Evolutionary conservation across 1,284 basidiomycete species (phyloP).

Genomic region (Entoloma clypeatum): DNA sequence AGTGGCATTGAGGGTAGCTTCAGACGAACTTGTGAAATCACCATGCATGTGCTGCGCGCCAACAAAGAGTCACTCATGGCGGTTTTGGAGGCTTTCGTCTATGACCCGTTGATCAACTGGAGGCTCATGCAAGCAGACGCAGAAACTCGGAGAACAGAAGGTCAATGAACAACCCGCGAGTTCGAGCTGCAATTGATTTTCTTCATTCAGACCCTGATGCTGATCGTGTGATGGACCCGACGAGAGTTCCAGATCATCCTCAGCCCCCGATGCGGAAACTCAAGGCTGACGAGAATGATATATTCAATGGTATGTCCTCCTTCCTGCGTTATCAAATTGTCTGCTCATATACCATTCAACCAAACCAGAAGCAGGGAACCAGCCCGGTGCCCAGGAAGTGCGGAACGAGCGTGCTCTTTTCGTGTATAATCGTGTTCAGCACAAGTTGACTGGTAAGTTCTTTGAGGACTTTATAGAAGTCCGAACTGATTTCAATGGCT

Average conservation of each 20-base stretch:
- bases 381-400: constrained; percentile 69
- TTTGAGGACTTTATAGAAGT: constrained; percentile 5
- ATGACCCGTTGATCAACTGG: constrained; percentile 90
- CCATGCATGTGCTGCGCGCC: constrained; percentile 93
- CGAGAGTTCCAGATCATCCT: constrained; percentile 66
- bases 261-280: constrained; percentile 71
- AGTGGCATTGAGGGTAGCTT: constrained; percentile 98
- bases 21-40: constrained; percentile 93
- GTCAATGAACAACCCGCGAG: constrained; percentile 33
- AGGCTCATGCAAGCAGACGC: constrained; percentile 75
- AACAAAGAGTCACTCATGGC: constrained; percentile 99
- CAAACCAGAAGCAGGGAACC: constrained; percentile 55
- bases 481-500: constrained; percentile 4
- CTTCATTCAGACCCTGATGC: constrained; percentile 39
- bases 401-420: constrained; percentile 86
- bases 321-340: not conserved
- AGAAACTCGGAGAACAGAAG: constrained; percentile 58
- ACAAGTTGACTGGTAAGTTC: constrained; percentile 81
- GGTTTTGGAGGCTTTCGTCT: constrained; percentile 92
- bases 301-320: constrained; percentile 61
- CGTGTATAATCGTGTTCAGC: constrained; percentile 90
- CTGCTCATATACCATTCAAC: constrained; percentile 14
- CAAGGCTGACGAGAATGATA: constrained; percentile 79
- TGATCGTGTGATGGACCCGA: constrained; percentile 57
- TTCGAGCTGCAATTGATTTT: constrained; percentile 1